Evolutionary conservation across 2,329 filamentous ascomycete species (phyloP).

Genomic region (Rugonectria rugulosa): DNA sequence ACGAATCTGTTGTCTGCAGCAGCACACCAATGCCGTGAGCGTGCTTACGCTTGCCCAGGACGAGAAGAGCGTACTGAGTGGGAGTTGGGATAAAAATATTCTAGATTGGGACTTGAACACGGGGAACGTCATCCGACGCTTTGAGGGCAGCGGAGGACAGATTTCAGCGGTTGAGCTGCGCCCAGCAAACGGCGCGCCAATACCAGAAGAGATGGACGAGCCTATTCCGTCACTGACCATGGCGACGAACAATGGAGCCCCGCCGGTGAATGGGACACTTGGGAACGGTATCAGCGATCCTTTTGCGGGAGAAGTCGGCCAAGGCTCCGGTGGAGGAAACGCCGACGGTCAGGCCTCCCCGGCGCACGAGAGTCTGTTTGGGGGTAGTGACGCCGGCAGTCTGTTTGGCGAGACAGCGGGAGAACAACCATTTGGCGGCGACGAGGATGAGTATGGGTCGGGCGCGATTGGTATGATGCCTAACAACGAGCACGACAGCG

Average conservation of each 20-base stretch:
- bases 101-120: constrained; percentile 95
- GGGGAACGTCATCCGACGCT: constrained; percentile 77
- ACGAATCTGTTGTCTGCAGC: constrained; percentile 79
- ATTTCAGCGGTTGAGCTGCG: constrained; percentile 89
- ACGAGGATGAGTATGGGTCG: constrained; percentile 84
- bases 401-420: constrained; percentile 82
- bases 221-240: constrained; percentile 71
- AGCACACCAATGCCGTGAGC: constrained; percentile 91
- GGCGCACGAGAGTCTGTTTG: constrained; percentile 82
- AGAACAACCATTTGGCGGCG: constrained; percentile 73
- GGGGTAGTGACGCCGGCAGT: constrained; percentile 79
- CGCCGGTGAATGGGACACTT: constrained; percentile 59
- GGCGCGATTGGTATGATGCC: constrained; percentile 67
- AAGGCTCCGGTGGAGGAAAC: constrained; percentile 33
- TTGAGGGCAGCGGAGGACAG: constrained; percentile 80
- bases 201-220: constrained; percentile 77
- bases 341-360: constrained; percentile 69
- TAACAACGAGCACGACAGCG: constrained; percentile 48
- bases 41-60: constrained; percentile 83
- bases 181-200: constrained; percentile 75
- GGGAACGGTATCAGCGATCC: constrained; percentile 34
- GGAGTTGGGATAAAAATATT: constrained; percentile 95
- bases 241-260: constrained; percentile 74
- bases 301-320: constrained; percentile 25
- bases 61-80: constrained; percentile 86